These are phyloP conservation scores for Geotrichum klebahnii DNA, from an alignment of 1,139 yeast species.

Conservation along the genomic window DNA sequence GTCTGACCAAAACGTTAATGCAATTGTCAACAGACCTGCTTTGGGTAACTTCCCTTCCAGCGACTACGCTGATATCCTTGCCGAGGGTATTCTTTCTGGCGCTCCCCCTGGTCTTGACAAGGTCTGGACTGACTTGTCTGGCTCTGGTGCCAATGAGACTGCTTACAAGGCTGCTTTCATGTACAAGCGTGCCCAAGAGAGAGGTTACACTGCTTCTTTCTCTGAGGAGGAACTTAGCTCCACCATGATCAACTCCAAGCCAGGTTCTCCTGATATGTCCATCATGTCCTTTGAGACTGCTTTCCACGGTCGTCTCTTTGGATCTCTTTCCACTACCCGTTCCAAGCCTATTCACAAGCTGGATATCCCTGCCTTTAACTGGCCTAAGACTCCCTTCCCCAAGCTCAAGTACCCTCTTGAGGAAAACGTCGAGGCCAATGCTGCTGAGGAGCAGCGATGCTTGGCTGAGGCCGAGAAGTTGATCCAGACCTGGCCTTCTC, in stretches of 20 bases:
- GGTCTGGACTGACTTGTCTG: constrained; percentile 72
- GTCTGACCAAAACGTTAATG: constrained; percentile 61
- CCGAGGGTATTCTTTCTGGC: constrained; percentile 52
- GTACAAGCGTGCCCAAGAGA: constrained; percentile 61
- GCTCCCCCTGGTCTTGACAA: constrained; percentile 69
- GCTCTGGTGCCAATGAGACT: constrained; percentile 80
- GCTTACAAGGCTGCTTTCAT: constrained; percentile 82
- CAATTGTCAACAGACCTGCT: constrained; percentile 73
- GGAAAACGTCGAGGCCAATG: constrained; percentile 51
- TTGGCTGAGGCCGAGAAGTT: constrained; percentile 54
- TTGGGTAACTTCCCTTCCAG: constrained; percentile 68
- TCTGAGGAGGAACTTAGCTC: constrained; percentile 56
- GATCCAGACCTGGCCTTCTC: constrained; percentile 54
- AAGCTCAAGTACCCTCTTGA: constrained; percentile 68
- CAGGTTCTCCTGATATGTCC: constrained; percentile 71
- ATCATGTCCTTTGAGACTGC: constrained; percentile 68
- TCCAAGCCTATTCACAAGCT: constrained; percentile 81
- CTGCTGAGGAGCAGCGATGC: constrained; percentile 64
- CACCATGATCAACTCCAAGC: constrained; percentile 63
- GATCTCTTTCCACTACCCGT: constrained; percentile 71
- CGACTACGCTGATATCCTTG: constrained; percentile 56
- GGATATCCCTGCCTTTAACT: constrained; percentile 77
- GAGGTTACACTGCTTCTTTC: constrained; percentile 50
- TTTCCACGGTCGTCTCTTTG: constrained; percentile 81
- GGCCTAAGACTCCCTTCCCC: constrained; percentile 88